Percentiles rank a stretch among this genome's conserved stretches.
phyloP scores from a whole-genome alignment of 331 rosid species.

The Quercus lobata region DNA sequence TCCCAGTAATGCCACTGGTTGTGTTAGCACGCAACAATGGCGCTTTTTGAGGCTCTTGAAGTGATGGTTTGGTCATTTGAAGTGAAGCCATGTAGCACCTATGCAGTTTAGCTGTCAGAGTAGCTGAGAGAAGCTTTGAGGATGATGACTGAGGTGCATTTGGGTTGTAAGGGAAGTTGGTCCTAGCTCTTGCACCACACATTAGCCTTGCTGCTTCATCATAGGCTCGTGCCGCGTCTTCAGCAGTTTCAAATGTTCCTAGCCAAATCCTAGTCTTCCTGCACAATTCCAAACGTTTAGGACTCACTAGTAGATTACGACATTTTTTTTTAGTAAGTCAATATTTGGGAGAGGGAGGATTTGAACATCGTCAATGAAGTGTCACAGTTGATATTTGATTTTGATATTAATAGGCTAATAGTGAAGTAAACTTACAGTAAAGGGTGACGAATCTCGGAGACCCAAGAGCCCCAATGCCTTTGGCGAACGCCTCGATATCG shows the following conservation, averaged over 20 bases:
- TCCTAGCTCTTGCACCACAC: conserved; percentile 91
- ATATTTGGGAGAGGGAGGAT: too few species aligned
- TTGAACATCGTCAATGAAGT: too few species aligned
- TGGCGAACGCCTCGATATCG: conserved; percentile 98
- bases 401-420: not conserved
- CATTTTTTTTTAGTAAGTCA: not conserved
- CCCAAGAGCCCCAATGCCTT: conserved; percentile 99
- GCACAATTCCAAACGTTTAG: conserved; percentile 5
- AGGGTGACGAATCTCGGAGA: conserved; percentile 98
- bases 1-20: conserved; percentile 5
- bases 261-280: conserved; percentile 99
- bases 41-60: conserved; percentile 37
- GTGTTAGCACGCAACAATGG: conserved; percentile 15
- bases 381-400: too few species aligned
- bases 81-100: conserved; percentile 90
- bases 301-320: conserved; percentile 14
- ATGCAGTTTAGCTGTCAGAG: conserved; percentile 89
- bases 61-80: conserved; percentile 58
- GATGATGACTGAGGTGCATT: conserved; percentile 65
- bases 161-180: conserved; percentile 89
- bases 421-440: conserved; percentile 56
- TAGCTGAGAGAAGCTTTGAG: conserved; percentile 84
- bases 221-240: conserved; percentile 91
- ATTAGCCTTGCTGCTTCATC: conserved; percentile 97
- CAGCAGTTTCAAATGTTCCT: conserved; percentile 95